Evolutionary conservation across 805 yeast genomes (phyloP).

Genomic region (Wickerhamomyces bovis): DNA sequence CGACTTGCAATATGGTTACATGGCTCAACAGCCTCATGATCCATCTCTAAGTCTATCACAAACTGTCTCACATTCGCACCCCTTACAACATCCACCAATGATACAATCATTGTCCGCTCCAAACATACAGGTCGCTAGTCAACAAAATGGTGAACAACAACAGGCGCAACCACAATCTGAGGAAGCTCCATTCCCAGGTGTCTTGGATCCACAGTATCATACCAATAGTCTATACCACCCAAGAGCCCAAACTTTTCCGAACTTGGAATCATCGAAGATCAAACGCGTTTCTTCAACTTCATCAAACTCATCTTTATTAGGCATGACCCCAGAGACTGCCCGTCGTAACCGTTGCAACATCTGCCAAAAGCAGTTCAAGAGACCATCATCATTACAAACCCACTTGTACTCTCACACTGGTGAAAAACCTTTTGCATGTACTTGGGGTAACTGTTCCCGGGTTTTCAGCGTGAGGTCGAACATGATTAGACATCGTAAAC

Average conservation of each 20-base stretch:
- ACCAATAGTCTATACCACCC: slow-evolving; percentile 5
- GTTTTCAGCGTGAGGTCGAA: slow-evolving; percentile 73
- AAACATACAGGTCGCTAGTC: neutral
- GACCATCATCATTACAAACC: slow-evolving; percentile 77
- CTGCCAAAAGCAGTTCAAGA: slow-evolving; percentile 71
- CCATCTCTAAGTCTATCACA: neutral
- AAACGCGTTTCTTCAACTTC: slow-evolving; percentile 8
- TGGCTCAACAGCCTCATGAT: neutral
- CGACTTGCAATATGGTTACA: neutral
- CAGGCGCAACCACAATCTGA: slow-evolving; percentile 4
- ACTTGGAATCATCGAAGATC: slow-evolving; percentile 4
- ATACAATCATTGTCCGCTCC: slow-evolving; percentile 4
- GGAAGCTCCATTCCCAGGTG: slow-evolving; percentile 22
- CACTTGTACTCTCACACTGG: slow-evolving; percentile 79
- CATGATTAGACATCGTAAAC: slow-evolving; percentile 70
- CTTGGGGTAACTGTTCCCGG: slow-evolving; percentile 61
- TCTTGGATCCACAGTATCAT: slow-evolving; percentile 13
- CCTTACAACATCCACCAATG: slow-evolving; percentile 2
- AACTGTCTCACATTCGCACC: neutral
- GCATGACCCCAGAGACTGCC: slow-evolving; percentile 41
- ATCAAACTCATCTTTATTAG: slow-evolving; percentile 17
- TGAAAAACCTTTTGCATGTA: slow-evolving; percentile 65
- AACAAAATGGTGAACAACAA: neutral
- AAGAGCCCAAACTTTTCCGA: slow-evolving; percentile 17
- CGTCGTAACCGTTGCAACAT: slow-evolving; percentile 41